These are phyloP conservation scores for Sugiyamaella paludigena DNA, from an alignment of 1,139 yeast species.

Conservation along the genomic window DNA sequence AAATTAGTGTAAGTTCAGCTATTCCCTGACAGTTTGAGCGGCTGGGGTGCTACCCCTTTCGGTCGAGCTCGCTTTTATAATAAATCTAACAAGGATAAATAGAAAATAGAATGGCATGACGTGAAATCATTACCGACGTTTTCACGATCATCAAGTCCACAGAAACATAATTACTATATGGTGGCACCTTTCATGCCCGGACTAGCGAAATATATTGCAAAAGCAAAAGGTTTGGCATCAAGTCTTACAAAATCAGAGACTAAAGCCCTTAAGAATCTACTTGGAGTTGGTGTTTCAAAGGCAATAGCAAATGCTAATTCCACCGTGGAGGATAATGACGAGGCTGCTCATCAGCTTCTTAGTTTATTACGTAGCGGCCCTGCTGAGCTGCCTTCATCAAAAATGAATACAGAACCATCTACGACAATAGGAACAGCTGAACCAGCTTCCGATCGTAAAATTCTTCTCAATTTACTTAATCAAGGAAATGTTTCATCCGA, in stretches of 20 bases:
- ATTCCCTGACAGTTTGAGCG: too few species aligned
- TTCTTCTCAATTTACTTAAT: constrained; percentile 33
- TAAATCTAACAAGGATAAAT: constrained; percentile 3
- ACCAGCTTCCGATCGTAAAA: constrained; percentile 25
- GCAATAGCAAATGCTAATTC: constrained; percentile 11
- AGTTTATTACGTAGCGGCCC: constrained; percentile 23
- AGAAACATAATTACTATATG: constrained; percentile 32
- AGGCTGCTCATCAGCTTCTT: constrained; percentile 28
- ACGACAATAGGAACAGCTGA: not conserved
- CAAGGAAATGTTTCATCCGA: constrained; percentile 18
- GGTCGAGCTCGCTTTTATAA: too few species aligned
- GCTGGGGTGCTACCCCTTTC: too few species aligned
- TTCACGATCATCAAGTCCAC: constrained; percentile 19
- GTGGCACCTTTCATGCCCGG: constrained; percentile 42
- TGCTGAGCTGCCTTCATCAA: too few species aligned
- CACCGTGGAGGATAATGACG: constrained; percentile 21
- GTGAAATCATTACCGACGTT: constrained; percentile 47
- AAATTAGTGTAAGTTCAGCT: constrained; percentile 48
- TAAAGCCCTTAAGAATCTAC: constrained; percentile 35
- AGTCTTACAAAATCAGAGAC: constrained; percentile 34
- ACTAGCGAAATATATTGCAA: constrained; percentile 33
- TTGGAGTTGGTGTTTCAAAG: constrained; percentile 28
- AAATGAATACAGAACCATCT: not conserved
- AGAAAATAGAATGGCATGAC: constrained; percentile 60
- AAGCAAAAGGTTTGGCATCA: constrained; percentile 34